These are phyloP conservation scores for Cymodocea nodosa DNA, from an alignment of 116 monocot species.

Conservation along the genomic window DNA sequence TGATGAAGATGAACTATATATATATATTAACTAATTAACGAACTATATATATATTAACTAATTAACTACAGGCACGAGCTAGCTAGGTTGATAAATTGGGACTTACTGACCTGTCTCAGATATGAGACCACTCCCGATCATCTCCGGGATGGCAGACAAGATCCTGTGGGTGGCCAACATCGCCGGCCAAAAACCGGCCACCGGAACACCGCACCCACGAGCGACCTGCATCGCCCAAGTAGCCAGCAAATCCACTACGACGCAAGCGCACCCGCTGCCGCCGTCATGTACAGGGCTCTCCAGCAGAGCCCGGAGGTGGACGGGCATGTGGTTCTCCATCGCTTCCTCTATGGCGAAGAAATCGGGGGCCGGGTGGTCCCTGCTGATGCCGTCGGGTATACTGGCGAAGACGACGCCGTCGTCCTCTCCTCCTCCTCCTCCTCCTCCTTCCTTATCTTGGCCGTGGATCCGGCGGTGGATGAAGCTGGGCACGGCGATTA, in stretches of 20 bases:
- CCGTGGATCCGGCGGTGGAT: slow-evolving; percentile 17
- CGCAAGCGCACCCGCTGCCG: slow-evolving; percentile 14
- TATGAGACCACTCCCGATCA: slow-evolving; percentile 33
- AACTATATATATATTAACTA: no score
- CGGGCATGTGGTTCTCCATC: slow-evolving; percentile 56
- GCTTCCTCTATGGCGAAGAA: slow-evolving; percentile 30
- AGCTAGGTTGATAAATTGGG: no score
- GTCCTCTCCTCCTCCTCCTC: neutral
- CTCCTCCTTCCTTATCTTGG: neutral
- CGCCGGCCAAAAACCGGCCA: slow-evolving; percentile 65
- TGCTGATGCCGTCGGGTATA: slow-evolving; percentile 8
- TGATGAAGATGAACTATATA: no score
- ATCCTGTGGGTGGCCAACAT: slow-evolving; percentile 46
- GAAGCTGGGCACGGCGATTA: slow-evolving; percentile 45
- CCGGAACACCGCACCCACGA: slow-evolving; percentile 14
- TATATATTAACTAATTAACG: no score
- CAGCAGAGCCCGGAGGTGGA: slow-evolving; percentile 23
- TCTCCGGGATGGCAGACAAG: slow-evolving; percentile 37
- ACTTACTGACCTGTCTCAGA: slow-evolving; percentile 12
- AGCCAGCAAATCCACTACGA: slow-evolving; percentile 59
- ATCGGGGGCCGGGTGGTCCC: slow-evolving; percentile 5
- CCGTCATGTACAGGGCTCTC: neutral
- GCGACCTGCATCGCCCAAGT: slow-evolving; percentile 60
- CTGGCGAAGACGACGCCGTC: neutral
- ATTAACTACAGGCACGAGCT: no score